Percentiles rank a stretch among this genome's conserved stretches.
Evolutionary conservation across 108 stramenopile genomes (phyloP).

Genomic region (Cylindrotheca closterium): DNA sequence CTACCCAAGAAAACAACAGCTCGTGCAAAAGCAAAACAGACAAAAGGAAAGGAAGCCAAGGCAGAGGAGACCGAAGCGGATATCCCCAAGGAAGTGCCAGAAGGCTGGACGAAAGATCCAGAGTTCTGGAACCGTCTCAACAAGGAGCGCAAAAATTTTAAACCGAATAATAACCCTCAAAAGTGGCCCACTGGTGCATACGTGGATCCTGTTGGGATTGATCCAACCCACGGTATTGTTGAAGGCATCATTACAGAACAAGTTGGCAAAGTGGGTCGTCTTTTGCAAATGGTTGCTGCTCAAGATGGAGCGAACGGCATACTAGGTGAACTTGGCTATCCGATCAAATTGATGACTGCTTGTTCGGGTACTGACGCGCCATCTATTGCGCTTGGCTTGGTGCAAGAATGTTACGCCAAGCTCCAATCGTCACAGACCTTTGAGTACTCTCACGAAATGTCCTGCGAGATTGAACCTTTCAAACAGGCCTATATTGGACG

Average conservation of each 20-base stretch:
- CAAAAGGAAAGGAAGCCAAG: background rate
- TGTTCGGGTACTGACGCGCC: conserved; percentile 84
- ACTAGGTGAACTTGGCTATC: conserved; percentile 29
- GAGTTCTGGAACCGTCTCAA: too few species aligned
- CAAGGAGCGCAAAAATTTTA: conserved; percentile 37
- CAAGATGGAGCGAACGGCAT: conserved; percentile 6
- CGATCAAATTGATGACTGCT: conserved; percentile 60
- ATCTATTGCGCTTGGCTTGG: conserved; percentile 59
- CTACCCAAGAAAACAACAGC: background rate
- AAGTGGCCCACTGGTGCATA: conserved; percentile 44
- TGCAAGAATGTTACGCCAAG: conserved; percentile 59
- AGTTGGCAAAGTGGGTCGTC: conserved; percentile 46
- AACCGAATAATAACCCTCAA: conserved; percentile 39
- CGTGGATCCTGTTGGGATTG: conserved; percentile 73
- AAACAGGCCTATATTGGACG: conserved; percentile 78
- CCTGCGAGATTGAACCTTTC: conserved; percentile 79
- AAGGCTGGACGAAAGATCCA: too few species aligned
- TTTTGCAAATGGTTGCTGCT: conserved; percentile 31
- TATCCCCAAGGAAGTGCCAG: background rate
- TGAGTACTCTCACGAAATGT: conserved; percentile 58
- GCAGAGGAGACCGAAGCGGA: background rate
- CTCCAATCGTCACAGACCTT: conserved; percentile 7
- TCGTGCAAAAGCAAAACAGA: background rate
- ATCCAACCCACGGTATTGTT: conserved; percentile 77
- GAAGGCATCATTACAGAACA: conserved; percentile 57